Evolutionary conservation across 2,329 filamentous ascomycete species (phyloP).

Genomic region (Cladobotryum protrusum): DNA sequence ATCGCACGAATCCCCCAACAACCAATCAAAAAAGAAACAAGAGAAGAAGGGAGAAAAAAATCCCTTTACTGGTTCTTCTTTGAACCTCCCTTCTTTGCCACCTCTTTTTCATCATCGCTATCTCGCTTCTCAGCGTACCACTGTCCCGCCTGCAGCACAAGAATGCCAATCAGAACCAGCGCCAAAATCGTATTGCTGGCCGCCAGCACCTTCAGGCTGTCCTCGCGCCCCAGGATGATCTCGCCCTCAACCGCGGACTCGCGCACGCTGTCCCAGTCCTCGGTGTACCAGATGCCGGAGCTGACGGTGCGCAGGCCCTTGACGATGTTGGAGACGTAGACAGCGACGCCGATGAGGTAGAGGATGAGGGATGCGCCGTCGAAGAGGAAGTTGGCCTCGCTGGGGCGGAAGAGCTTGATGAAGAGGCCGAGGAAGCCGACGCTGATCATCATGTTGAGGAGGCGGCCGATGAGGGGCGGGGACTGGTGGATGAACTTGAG

Average conservation of each 20-base stretch:
- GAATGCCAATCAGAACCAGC: slow-evolving; percentile 81
- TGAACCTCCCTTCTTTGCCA: slow-evolving; percentile 38
- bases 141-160: slow-evolving; percentile 91
- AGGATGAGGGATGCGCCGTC: slow-evolving; percentile 75
- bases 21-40: neutral
- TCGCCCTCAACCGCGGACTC: slow-evolving; percentile 48
- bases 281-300: slow-evolving; percentile 55
- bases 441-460: slow-evolving; percentile 88
- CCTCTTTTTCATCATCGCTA: slow-evolving; percentile 65
- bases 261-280: slow-evolving; percentile 32
- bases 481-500: slow-evolving; percentile 86
- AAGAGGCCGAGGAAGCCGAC: slow-evolving; percentile 85
- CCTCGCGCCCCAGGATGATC: slow-evolving; percentile 71
- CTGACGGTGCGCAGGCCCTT: slow-evolving; percentile 85
- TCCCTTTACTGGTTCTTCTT: slow-evolving; percentile 33
- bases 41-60: neutral
- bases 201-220: slow-evolving; percentile 82
- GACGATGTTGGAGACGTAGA: slow-evolving; percentile 95
- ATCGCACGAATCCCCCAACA: no score
- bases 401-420: slow-evolving; percentile 89
- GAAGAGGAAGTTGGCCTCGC: slow-evolving; percentile 93
- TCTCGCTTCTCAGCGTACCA: slow-evolving; percentile 98
- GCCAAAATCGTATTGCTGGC: slow-evolving; percentile 96
- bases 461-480: slow-evolving; percentile 83
- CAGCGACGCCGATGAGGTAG: slow-evolving; percentile 80